Base-by-base conservation (phyloP, 2,329 filamentous ascomycete genomes). In the Neonectria punicea region DNA sequence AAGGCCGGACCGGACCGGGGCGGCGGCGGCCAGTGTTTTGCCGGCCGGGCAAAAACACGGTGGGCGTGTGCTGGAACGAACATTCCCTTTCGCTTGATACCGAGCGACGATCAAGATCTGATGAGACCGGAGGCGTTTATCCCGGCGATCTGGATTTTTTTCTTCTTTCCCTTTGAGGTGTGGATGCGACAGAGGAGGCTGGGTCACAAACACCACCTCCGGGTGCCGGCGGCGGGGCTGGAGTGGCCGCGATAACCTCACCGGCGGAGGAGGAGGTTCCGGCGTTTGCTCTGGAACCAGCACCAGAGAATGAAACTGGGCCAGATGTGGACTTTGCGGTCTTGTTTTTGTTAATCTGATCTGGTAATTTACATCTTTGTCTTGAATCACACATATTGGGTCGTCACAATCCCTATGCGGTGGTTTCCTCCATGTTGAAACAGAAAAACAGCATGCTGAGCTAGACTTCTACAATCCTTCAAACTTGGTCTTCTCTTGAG, bases 171-270 rank as follows among this genome's bases (percentile, higher is more conserved):
- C 4, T 43, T 20, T 43, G 32, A 32, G 16, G 46, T 11, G 20
- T 53, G 47, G 10, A 30, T 22, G 36, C 20, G 53, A 39, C 28
- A 13, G 47, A n/a, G 49, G 25, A 41, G n/a, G 58, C 7, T 28
- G 11, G 18, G 16, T 22, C 22, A 49, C 46, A 66, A 73, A 74
- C 71, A 74, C 71, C 65, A 73, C 16, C 56, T 32, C 56, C 50
- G 36, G 70, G 41, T 20, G 51, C 57, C 30, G 50, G 62, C n/a
- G 50, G 63, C 36, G 60, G 65, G 36, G 30, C 28, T 50, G 43
- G 22, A 9, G 34, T 43, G 39, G n/a, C 67, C 53, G 62, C 51
- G 67, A 74, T 74, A 46, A 62, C 71, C 67, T 73, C 71, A 67
- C 44, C 8, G 7, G 14, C 22, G 11, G 2, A 34, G 5, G n/a